Base-by-base conservation (phyloP, 768 basidiomycete species). In the Phaeotremella fagi region DNA sequence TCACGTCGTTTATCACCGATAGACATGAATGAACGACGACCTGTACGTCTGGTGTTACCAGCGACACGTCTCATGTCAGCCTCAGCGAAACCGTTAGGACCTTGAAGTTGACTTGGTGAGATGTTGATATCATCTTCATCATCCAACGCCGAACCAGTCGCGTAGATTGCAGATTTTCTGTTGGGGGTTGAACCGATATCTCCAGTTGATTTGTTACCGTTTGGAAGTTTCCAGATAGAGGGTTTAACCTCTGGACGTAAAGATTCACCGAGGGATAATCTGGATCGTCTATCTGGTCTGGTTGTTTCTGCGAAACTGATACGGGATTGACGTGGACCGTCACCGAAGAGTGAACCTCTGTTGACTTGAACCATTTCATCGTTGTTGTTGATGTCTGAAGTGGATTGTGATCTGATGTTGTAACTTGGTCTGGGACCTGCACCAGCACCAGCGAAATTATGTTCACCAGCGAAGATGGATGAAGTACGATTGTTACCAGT, bases 261-360 rank as follows among this genome's bases (percentile, higher is more conserved):
- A 27, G 58, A 60, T 28, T 68, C 73, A 36, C 66, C 71, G 37
- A 75, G 63, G 15, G 75, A 75, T 26, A 74, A 58, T 7, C 74
- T 55, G 0, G 72, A 74, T 56, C 61, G 50, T 31, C 73, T 61
- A 31, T 66, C 68, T 2, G 65, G 63, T 28, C 68, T 54, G 28
- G 61, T 59, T 43, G 60, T 54, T 22, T 66, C 72, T 6, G 74
- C 74, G 45, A 75, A 75, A 0, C 70, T 72, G 61, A 75, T 71
- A 37, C 71, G 63, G 6, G 69, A 71, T 46, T 64, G 63, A 27
- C 72, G 59, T 3, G 58, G 46, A 11, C 61, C 66, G 28, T 62
- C 59, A 44, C 63, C 38, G 44, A 61, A 62, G 43, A 62, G 36
- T 12, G 63, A 61, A 15, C 60, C 63, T 26, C 60, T 62, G n/a